Percentiles rank a stretch among this genome's conserved stretches.
phyloP scores from a whole-genome alignment of 805 yeast species.

The Ogataea dorogensis region DNA sequence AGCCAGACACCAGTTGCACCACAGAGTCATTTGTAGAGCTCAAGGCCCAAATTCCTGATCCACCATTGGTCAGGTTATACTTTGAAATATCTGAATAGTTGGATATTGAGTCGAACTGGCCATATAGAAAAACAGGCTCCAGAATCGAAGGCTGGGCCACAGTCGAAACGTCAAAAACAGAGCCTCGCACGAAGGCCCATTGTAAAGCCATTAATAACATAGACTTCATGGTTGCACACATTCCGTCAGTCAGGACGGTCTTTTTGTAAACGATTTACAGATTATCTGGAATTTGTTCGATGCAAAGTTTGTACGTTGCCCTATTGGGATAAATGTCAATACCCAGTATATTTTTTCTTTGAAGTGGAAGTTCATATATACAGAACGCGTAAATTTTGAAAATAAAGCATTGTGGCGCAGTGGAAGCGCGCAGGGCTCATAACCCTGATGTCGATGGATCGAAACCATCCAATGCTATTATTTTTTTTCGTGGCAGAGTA shows the following conservation, averaged over 20 bases:
- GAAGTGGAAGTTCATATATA: background rate
- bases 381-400: background rate
- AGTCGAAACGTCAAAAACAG: conserved; percentile 2
- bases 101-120: conserved; percentile 30
- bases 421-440: conserved; percentile 99
- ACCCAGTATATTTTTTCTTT: conserved; percentile 1
- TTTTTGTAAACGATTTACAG: conserved; percentile 2
- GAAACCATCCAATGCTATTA: conserved; percentile 90
- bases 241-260: conserved; percentile 1
- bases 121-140: conserved; percentile 27
- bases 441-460: conserved; percentile 98
- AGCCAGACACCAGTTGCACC: conserved; percentile 13
- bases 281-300: conserved; percentile 4
- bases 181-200: background rate
- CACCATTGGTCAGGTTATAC: conserved; percentile 25
- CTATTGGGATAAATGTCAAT: conserved; percentile 5
- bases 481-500: no score
- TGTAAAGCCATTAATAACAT: background rate
- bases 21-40: conserved; percentile 18
- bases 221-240: conserved; percentile 4
- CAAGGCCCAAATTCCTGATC: conserved; percentile 21
- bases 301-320: conserved; percentile 3
- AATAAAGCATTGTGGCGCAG: conserved; percentile 91
- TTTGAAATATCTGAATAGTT: conserved; percentile 20
- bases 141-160: conserved; percentile 19